phyloP scores from a whole-genome alignment of 129 eudicot species.

The Flaveria sonorensis region DNA sequence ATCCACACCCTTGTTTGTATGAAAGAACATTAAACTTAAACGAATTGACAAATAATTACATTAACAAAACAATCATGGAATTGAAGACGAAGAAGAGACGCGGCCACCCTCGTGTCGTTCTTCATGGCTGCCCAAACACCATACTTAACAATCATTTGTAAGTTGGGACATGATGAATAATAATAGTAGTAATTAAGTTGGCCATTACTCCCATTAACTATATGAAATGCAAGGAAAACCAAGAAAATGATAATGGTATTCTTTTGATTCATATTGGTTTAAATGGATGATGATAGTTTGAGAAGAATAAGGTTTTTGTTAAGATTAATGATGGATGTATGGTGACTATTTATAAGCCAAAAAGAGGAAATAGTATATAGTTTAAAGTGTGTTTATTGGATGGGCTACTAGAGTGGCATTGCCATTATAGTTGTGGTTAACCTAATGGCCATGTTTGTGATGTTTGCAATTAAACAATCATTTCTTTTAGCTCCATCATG shows the following conservation, averaged over 20 bases:
- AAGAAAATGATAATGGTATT: conserved; percentile 20
- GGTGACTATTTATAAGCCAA: conserved; percentile 47
- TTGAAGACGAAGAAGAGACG: conserved; percentile 80
- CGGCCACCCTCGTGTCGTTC: conserved; percentile 73
- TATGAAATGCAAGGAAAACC: conserved; percentile 25
- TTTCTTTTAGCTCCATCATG: conserved; percentile 34
- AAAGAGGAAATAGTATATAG: conserved; percentile 12
- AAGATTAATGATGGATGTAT: conserved; percentile 26
- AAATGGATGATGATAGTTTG: background rate
- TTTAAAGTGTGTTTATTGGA: conserved; percentile 39
- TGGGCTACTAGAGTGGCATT: conserved; percentile 45
- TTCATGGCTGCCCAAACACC: conserved; percentile 69
- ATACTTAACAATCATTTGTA: conserved; percentile 52
- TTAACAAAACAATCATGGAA: conserved; percentile 80
- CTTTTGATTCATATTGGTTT: conserved; percentile 42
- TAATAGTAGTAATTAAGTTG: conserved; percentile 54
- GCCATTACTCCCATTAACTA: conserved; percentile 21
- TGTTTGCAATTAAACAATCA: conserved; percentile 34
- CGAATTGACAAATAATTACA: conserved; percentile 32
- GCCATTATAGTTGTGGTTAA: conserved; percentile 54
- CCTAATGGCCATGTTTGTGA: conserved; percentile 54
- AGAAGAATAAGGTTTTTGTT: conserved; percentile 24
- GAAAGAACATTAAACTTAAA: background rate
- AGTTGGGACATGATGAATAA: conserved; percentile 55
- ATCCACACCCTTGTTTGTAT: too few species aligned